Base-by-base conservation (phyloP, 2,329 filamentous ascomycete genomes). In the Cordyceps tenuipes region DNA sequence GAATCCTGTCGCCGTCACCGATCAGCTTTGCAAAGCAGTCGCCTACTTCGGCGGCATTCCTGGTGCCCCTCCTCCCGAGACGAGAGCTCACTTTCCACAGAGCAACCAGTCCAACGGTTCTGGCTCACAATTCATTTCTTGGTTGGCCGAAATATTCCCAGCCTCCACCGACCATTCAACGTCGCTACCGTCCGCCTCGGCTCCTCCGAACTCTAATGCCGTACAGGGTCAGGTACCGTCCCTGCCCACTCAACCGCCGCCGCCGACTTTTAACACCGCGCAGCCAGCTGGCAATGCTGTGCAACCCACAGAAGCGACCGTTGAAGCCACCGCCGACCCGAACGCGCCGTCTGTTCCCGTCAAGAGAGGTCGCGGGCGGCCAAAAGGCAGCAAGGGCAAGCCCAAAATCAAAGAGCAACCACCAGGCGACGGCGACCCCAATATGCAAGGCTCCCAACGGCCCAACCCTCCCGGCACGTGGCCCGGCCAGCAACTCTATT, bases 91-190 rank as follows among this genome's bases (percentile, higher is more conserved):
- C 2, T 86, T 86, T 57, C 83, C 84, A 1, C 73, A 76, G 29
- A 86, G 84, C 64, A 78, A 76, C 10, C 75, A 78, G 51, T 76
- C 76, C 13, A 85, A 85, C 66, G 83, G 84, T 3, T 72, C 79
- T 1, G 84, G 84, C 1, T 77, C 78, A 21, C 71, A 83, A 12
- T 82, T 87, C 61, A 76, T 87, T 34, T 79, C 81, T 21, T 87
- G 84, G 83, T 71, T 86, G 49, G 75, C 82, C 13, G 84, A 87
- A 66, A 84, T 87, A 58, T 87, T 87, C 62, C 83, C 83, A 19
- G 15, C 57, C n/a, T 44, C 43, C 15, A 36, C 61, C 60, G 34
- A 53, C 29, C 68, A 61, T 31, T 41, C 56, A 2, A 15, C 50
- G 9, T 26, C 52, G 17, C 26, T 52, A 21, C 44, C 56, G n/a